Evolutionary conservation across 371 early-diverging fungal genomes (phyloP).

Genomic region (Conidiobolus incongruus): DNA sequence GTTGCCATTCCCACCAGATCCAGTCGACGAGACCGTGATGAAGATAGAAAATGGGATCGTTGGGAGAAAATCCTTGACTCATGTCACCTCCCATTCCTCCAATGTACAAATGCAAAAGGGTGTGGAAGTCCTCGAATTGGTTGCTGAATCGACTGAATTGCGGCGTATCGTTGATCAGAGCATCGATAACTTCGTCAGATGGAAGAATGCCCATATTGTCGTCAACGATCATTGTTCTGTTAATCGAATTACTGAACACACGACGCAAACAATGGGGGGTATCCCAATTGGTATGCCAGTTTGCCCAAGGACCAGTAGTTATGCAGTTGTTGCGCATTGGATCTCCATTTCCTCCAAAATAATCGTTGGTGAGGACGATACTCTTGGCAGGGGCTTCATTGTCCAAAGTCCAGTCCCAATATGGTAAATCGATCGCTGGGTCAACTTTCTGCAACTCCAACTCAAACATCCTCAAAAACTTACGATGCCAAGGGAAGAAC

Average conservation of each 20-base stretch:
- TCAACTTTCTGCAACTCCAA: slow-evolving; percentile 8
- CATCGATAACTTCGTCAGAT: background rate
- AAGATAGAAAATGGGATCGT: background rate
- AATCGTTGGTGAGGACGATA: background rate
- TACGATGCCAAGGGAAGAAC: slow-evolving; percentile 17
- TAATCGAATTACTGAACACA: slow-evolving; percentile 1
- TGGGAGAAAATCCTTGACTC: slow-evolving; percentile 8
- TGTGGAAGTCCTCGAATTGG: background rate
- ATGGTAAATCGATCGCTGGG: slow-evolving; percentile 6
- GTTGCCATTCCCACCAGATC: slow-evolving; percentile 12
- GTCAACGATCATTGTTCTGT: too few species aligned
- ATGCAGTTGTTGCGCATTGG: background rate
- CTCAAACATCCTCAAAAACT: slow-evolving; percentile 11
- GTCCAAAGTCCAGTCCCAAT: slow-evolving; percentile 7
- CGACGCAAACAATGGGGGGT: slow-evolving; percentile 3
- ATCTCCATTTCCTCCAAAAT: slow-evolving; percentile 5
- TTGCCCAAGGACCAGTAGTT: slow-evolving; percentile 1
- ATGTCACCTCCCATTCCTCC: slow-evolving; percentile 18
- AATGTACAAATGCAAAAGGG: background rate
- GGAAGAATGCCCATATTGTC: too few species aligned
- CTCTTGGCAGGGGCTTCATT: slow-evolving; percentile 1
- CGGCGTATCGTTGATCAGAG: background rate
- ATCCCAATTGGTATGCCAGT: background rate
- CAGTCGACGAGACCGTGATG: slow-evolving; percentile 1
- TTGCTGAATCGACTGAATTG: background rate